Evolutionary conservation across 352 stramenopile species (phyloP).

Genomic region (Phytophthora aleatoria): DNA sequence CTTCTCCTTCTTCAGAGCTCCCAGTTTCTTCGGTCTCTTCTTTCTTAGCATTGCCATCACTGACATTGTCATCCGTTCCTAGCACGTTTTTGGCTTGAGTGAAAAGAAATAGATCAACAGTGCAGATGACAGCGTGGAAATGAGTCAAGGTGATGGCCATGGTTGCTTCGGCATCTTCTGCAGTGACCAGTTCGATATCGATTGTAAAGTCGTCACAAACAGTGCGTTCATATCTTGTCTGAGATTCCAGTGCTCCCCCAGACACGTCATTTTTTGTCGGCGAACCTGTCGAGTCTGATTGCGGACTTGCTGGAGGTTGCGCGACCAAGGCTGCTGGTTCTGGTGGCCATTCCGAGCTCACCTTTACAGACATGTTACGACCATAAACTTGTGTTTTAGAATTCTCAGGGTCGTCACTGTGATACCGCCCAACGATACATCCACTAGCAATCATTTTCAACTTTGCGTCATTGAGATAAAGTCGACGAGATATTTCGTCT

Average conservation of each 20-base stretch:
- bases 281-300: neutral
- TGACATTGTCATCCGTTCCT: conserved; percentile 22
- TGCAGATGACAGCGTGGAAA: conserved; percentile 71
- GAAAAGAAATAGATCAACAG: conserved; percentile 53
- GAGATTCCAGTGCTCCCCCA: neutral
- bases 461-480: conserved; percentile 9
- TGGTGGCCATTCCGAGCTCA: conserved; percentile 63
- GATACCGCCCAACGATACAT: conserved; percentile 63
- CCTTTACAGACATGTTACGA: conserved; percentile 72
- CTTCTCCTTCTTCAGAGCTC: conserved; percentile 10
- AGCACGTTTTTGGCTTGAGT: conserved; percentile 31
- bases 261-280: conserved; percentile 7
- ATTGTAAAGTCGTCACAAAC: conserved; percentile 77
- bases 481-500: conserved; percentile 3
- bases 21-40: conserved; percentile 1
- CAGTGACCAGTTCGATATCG: conserved; percentile 69
- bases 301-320: conserved; percentile 4
- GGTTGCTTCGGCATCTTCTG: conserved; percentile 49
- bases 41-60: conserved; percentile 7
- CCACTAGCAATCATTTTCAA: conserved; percentile 67
- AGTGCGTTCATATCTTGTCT: conserved; percentile 49
- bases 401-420: conserved; percentile 42
- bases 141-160: conserved; percentile 68
- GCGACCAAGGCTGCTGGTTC: conserved; percentile 8
- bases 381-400: conserved; percentile 68